phyloP scores from a whole-genome alignment of 2,329 filamentous ascomycete species.

The Penicillium sp. region DNA sequence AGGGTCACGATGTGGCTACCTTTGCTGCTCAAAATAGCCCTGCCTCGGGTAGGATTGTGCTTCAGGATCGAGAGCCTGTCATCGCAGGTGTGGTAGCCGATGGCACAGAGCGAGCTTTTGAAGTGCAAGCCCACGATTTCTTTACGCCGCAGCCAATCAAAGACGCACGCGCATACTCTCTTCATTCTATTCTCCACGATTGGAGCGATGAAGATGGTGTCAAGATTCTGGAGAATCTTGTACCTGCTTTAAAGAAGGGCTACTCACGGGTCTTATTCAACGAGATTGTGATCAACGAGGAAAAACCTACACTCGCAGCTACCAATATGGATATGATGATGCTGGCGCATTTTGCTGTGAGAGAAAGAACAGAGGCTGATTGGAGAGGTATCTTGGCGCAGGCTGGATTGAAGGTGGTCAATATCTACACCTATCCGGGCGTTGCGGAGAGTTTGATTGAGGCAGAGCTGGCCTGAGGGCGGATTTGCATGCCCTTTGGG shows the following conservation, averaged over 20 bases:
- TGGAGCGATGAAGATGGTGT: constrained; percentile 26
- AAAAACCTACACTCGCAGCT: constrained; percentile 17
- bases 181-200: constrained; percentile 28
- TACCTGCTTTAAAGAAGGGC: constrained; percentile 16
- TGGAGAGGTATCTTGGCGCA: constrained; percentile 15
- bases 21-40: constrained; percentile 7
- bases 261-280: constrained; percentile 24
- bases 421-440: constrained; percentile 16
- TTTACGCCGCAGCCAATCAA: constrained; percentile 22
- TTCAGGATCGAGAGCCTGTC: constrained; percentile 18
- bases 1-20: constrained; percentile 20
- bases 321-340: constrained; percentile 28
- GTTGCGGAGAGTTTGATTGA: constrained; percentile 25
- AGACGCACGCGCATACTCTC: constrained; percentile 27
- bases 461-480: constrained; percentile 13
- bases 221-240: constrained; percentile 20
- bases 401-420: constrained; percentile 18
- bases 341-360: constrained; percentile 23
- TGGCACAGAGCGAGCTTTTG: constrained; percentile 5
- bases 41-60: constrained; percentile 7
- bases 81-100: constrained; percentile 6
- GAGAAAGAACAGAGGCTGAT: constrained; percentile 19
- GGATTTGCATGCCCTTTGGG: background rate
- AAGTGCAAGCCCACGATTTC: constrained; percentile 17
- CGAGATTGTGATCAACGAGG: constrained; percentile 23